phyloP scores from a whole-genome alignment of 192 early-diverging fungal genomes.

The Podila epicladia region DNA sequence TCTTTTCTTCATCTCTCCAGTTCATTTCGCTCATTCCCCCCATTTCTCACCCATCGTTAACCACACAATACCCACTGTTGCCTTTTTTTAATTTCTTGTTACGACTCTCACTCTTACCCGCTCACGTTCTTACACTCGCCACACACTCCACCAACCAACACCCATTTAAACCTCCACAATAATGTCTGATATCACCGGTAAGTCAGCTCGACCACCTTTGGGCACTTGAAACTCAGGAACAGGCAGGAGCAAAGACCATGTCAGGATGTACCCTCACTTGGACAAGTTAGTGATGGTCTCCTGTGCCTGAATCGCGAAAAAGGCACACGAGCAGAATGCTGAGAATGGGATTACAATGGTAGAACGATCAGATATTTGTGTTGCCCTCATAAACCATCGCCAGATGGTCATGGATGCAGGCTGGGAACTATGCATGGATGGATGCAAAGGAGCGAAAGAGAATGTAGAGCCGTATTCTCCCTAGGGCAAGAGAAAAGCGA shows the following conservation, averaged over 20 bases:
- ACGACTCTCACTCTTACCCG: constrained; percentile 9
- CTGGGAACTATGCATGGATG: too few species aligned
- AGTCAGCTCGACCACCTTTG: constrained; percentile 1
- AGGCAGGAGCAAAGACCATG: neutral
- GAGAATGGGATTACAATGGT: too few species aligned
- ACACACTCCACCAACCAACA: neutral
- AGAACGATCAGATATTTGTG: too few species aligned
- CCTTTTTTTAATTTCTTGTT: neutral
- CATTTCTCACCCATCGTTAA: neutral
- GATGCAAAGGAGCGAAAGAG: too few species aligned
- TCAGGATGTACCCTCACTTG: neutral
- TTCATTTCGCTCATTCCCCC: constrained; percentile 5
- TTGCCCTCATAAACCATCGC: too few species aligned
- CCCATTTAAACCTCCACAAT: neutral
- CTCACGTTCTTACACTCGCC: neutral
- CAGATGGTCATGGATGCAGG: too few species aligned
- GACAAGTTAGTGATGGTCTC: too few species aligned
- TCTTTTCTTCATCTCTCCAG: neutral
- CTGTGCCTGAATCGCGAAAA: too few species aligned
- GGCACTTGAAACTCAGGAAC: neutral
- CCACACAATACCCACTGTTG: neutral
- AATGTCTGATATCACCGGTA: constrained; percentile 46
- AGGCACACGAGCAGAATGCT: too few species aligned
- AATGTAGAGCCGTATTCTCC: too few species aligned
- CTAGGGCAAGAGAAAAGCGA: too few species aligned